These are phyloP conservation scores for Sphaerobolus stellatus DNA, from an alignment of 1,284 basidiomycete genomes.

Conservation along the genomic window DNA sequence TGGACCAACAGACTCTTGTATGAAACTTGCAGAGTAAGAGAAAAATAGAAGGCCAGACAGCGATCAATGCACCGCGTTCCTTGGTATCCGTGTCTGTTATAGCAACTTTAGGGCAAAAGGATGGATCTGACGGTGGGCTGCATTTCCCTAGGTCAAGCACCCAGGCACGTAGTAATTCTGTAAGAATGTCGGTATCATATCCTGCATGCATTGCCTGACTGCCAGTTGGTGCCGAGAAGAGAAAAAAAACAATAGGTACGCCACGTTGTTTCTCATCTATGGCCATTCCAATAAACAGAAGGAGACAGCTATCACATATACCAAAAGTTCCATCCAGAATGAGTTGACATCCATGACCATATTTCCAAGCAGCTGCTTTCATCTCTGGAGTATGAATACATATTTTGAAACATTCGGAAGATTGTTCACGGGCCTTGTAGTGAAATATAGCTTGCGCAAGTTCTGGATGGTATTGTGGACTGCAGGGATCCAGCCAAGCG, in stretches of 20 bases:
- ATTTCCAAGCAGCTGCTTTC: conserved; percentile 34
- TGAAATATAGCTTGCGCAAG: conserved; percentile 27
- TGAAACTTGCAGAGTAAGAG: conserved; percentile 42
- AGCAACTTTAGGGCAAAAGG: conserved; percentile 28
- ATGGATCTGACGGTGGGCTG: not conserved
- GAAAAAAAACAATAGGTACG: conserved; percentile 34
- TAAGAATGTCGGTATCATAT: conserved; percentile 34
- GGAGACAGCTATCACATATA: conserved; percentile 29
- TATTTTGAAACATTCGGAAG: conserved; percentile 25
- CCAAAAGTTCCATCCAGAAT: conserved; percentile 42
- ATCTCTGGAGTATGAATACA: conserved; percentile 35
- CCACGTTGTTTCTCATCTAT: conserved; percentile 29
- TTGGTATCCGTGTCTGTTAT: conserved; percentile 40
- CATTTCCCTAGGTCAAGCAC: conserved; percentile 14
- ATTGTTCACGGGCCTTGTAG: conserved; percentile 21
- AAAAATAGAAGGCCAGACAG: conserved; percentile 28
- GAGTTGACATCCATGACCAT: conserved; percentile 31
- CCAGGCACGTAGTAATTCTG: conserved; percentile 29
- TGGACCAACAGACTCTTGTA: conserved; percentile 35
- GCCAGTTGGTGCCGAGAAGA: conserved; percentile 38
- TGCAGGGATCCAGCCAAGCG: conserved; percentile 21
- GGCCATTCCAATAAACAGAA: conserved; percentile 38
- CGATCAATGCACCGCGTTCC: conserved; percentile 32
- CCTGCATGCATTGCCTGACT: conserved; percentile 32
- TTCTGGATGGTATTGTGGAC: conserved; percentile 20